A percentile compares a stretch with the other conserved stretches of the same genome.
phyloP scores from a whole-genome alignment of 1,284 basidiomycete species.

The Ganoderma sinense region DNA sequence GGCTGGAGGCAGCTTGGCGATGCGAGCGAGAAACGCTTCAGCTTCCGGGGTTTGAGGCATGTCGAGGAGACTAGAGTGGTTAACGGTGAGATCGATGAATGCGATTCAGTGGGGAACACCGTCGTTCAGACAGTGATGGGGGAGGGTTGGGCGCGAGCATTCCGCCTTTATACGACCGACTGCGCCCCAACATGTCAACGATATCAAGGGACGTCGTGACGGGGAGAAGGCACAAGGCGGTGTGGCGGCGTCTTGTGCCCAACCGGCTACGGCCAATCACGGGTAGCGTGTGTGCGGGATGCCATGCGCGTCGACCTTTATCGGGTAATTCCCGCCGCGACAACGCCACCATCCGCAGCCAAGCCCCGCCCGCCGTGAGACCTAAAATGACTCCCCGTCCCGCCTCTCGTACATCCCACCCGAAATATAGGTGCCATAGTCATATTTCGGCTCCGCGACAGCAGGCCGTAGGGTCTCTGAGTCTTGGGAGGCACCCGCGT shows the following conservation, averaged over 20 bases:
- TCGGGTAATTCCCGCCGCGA: not conserved
- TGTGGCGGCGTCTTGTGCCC: not conserved
- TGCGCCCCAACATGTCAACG: not conserved
- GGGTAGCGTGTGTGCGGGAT: not conserved
- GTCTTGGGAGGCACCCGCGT: not conserved
- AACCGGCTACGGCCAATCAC: not conserved
- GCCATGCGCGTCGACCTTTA: not conserved
- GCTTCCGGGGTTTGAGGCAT: conserved; percentile 46
- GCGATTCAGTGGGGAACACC: not conserved
- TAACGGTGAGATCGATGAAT: not conserved
- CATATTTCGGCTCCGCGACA: not conserved
- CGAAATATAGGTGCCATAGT: not conserved
- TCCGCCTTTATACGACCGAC: not conserved
- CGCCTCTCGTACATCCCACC: not conserved
- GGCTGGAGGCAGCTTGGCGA: conserved; percentile 47
- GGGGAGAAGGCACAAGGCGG: not conserved
- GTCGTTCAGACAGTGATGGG: not conserved
- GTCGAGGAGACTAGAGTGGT: not conserved
- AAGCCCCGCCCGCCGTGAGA: not conserved
- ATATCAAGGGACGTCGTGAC: not conserved
- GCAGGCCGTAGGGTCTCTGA: not conserved
- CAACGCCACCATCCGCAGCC: not conserved
- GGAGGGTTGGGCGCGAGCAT: not conserved
- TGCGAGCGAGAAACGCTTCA: conserved; percentile 49
- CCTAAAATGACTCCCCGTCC: not conserved